Percentiles rank a stretch among this genome's conserved stretches.
These are phyloP conservation scores for Irpex sp. DNA, from an alignment of 1,284 basidiomycete genomes.

Conservation along the genomic window DNA sequence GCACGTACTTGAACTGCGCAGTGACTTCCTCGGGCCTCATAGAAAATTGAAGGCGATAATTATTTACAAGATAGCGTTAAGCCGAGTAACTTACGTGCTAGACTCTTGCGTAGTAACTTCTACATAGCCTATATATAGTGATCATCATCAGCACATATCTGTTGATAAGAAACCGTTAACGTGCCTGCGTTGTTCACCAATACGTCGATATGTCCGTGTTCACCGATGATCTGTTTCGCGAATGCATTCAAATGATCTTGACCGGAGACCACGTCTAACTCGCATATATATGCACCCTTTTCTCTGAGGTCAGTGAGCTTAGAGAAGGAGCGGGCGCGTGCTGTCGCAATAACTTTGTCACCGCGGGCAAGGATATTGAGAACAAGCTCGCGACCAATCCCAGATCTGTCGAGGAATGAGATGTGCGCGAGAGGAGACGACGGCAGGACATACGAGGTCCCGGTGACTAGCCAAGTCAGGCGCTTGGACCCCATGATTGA, in stretches of 20 bases:
- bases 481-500: slow-evolving; percentile 3
- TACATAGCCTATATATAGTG: too few relatives aligned
- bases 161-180: too few relatives aligned
- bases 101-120: background rate
- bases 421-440: background rate
- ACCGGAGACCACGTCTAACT: slow-evolving; percentile 28
- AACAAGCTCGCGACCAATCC: slow-evolving; percentile 32
- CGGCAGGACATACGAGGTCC: slow-evolving; percentile 10
- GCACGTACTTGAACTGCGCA: slow-evolving; percentile 28
- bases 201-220: slow-evolving; percentile 20
- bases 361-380: slow-evolving; percentile 24
- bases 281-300: slow-evolving; percentile 23
- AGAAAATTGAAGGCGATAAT: background rate
- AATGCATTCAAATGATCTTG: slow-evolving; percentile 28
- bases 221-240: slow-evolving; percentile 32
- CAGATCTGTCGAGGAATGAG: slow-evolving; percentile 13
- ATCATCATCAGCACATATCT: too few relatives aligned
- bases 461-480: slow-evolving; percentile 23
- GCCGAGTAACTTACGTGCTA: background rate
- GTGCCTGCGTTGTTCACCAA: background rate
- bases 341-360: slow-evolving; percentile 31
- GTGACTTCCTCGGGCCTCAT: slow-evolving; percentile 28
- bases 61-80: background rate
- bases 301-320: slow-evolving; percentile 24
- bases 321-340: slow-evolving; percentile 20